Base-by-base conservation (phyloP, 306 rosid species). In the Begonia fuchsioides region DNA sequence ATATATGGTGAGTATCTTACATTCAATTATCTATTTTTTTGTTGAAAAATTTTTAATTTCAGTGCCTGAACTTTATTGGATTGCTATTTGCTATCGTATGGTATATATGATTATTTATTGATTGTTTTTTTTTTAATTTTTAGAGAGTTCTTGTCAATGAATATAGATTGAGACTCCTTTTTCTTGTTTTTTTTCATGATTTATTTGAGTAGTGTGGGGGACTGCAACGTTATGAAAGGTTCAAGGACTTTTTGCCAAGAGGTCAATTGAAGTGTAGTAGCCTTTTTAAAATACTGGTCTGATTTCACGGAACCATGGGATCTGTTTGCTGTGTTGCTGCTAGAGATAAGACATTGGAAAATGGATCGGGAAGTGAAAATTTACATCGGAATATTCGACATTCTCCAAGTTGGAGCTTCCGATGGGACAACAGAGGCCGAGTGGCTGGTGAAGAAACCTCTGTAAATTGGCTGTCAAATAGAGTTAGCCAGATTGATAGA, bases 381-480 rank as follows among this genome's bases (percentile, higher is more conserved):
- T 49, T 69, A 53, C 71, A 66, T 15, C 54, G 79, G 47, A 76
- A 76, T 61, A 52, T 76, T 44, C 61, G 73, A 44, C 35, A 66
- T 50, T 76, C 83, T 2, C 83, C 83, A 5, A 62, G 69, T 10
- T 76, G 83, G 83, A 76, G 83, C 67, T 76, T 76, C 54, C 74
- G 83, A 11, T 76, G 83, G 79, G 83, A 76, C 69, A 59, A 76
- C 39, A 57, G 79, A 46, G 83, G 72, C 19, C 72, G 83, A 38
- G 83, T 72, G 12, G 76, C 78, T 11, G 83, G 72, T 11, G 83
- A 76, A 53, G 79, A 69, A 19, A 68, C 72, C 45, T 58, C 83
- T n/a, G 38, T 62, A 7, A 63, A 74, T 54, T 69, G 71, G 66
- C 44, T 62, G 44, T 69, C 83, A 10, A 76, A 72, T 59, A 73